phyloP scores from a whole-genome alignment of 108 stramenopile genomes.

The Phaeodactylum tricornutum region DNA sequence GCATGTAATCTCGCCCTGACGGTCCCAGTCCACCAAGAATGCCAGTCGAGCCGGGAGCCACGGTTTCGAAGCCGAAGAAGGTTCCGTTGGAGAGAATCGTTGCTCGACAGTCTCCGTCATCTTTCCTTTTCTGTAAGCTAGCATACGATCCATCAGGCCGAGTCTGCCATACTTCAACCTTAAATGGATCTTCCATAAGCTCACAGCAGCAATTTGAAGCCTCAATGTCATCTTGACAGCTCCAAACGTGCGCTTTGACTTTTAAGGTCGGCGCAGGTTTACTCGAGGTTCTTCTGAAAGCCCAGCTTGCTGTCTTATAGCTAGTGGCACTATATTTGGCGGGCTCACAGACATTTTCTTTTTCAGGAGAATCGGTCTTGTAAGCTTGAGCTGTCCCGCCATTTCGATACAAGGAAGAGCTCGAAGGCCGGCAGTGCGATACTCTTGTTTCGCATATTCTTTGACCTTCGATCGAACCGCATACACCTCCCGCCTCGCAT shows the following conservation, averaged over 20 bases:
- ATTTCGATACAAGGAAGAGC: constrained; percentile 16
- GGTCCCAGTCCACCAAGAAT: constrained; percentile 44
- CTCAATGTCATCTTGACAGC: too few species aligned
- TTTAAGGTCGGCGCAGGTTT: not conserved
- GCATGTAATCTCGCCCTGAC: not conserved
- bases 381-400: constrained; percentile 55
- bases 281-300: not conserved
- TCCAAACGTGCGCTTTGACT: not conserved
- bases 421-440: too few species aligned
- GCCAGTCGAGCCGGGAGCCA: constrained; percentile 53
- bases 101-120: constrained; percentile 46
- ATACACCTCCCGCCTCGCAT: too few species aligned
- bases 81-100: not conserved
- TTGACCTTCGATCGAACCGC: too few species aligned
- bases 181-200: not conserved
- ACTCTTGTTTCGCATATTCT: too few species aligned
- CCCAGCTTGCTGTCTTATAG: not conserved
- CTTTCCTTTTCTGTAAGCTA: constrained; percentile 18
- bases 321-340: constrained; percentile 2
- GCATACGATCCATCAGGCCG: constrained; percentile 51
- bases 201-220: constrained; percentile 23
- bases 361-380: constrained; percentile 35
- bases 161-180: constrained; percentile 60
- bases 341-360: constrained; percentile 10
- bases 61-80: constrained; percentile 26